phyloP scores from a whole-genome alignment of 371 early-diverging fungal genomes.

The Circinella umbellata region DNA sequence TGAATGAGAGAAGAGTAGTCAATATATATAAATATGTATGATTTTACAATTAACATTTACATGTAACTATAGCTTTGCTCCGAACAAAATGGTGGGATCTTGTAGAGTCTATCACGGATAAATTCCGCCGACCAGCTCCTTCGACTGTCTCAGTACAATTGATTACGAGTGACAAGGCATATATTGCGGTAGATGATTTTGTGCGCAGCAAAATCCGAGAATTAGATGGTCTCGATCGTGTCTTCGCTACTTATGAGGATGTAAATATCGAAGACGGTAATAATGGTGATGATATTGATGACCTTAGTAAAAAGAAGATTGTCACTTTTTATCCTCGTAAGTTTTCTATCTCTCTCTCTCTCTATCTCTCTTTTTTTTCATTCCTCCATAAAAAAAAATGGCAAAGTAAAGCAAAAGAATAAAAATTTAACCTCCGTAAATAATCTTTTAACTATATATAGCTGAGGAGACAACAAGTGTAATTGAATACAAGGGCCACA shows the following conservation, averaged over 20 bases:
- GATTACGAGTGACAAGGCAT: slow-evolving; percentile 23
- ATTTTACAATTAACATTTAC: too few relatives aligned
- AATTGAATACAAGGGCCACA: slow-evolving; percentile 34
- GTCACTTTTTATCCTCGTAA: slow-evolving; percentile 40
- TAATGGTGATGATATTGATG: slow-evolving; percentile 10
- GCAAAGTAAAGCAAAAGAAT: too few relatives aligned
- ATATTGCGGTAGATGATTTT: slow-evolving; percentile 25
- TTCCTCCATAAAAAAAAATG: too few relatives aligned
- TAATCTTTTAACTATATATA: background rate
- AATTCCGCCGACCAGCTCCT: background rate
- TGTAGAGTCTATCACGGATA: slow-evolving; percentile 15
- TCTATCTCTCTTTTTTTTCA: too few relatives aligned
- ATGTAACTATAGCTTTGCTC: slow-evolving; percentile 34
- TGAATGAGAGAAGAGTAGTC: too few relatives aligned
- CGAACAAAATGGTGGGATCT: slow-evolving; percentile 33
- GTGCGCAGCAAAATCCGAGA: slow-evolving; percentile 22
- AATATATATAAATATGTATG: background rate
- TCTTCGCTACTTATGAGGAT: slow-evolving; percentile 22
- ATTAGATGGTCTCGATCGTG: slow-evolving; percentile 15
- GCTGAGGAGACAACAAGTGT: slow-evolving; percentile 24
- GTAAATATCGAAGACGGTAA: slow-evolving; percentile 13
- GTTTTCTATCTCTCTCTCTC: too few relatives aligned
- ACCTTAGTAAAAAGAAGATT: slow-evolving; percentile 11
- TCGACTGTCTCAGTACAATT: slow-evolving; percentile 18
- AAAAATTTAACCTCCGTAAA: too few relatives aligned